Conservation (phyloP, 768 basidiomycete genomes). For the Chlorophyllum brunneum region DNA sequence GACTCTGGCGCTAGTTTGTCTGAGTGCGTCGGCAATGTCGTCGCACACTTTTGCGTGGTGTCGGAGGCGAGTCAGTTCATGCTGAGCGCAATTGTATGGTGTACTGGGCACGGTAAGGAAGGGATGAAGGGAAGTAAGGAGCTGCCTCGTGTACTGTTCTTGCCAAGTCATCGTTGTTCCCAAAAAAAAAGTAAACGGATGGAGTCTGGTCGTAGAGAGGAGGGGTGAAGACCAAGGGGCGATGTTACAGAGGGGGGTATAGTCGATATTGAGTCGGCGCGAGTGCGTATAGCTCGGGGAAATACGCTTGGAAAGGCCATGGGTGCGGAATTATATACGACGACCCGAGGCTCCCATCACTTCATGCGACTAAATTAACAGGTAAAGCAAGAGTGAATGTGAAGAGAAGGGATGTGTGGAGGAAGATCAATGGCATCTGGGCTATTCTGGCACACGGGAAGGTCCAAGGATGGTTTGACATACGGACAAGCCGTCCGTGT, state of each 20-base stretch:
- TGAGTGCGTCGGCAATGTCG: slow-evolving; percentile 8
- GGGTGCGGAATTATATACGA: slow-evolving; percentile 10
- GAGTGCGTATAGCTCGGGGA: background rate
- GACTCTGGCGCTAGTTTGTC: slow-evolving; percentile 5
- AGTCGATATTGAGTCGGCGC: too few species aligned
- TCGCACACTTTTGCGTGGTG: slow-evolving; percentile 8
- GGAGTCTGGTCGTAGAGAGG: background rate
- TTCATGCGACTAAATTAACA: background rate
- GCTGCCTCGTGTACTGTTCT: slow-evolving; percentile 9
- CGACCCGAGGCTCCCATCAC: background rate
- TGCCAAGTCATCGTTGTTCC: slow-evolving; percentile 14
- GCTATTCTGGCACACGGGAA: background rate
- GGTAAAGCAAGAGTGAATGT: slow-evolving; percentile 1
- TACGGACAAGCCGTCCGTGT: background rate
- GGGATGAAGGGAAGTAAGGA: slow-evolving; percentile 4
- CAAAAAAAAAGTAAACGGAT: too few species aligned
- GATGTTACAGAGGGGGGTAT: background rate
- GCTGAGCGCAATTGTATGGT: background rate
- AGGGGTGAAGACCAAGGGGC: background rate
- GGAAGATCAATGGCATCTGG: background rate
- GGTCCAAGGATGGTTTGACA: background rate
- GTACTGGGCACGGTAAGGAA: slow-evolving; percentile 3
- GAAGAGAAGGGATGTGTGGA: background rate
- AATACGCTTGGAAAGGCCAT: background rate
- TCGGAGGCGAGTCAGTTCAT: slow-evolving; percentile 5